Evolutionary conservation across 1,284 basidiomycete genomes (phyloP), one percentile per base, ranked within the genome.

Genomic region (Ustilago lituana): DNA sequence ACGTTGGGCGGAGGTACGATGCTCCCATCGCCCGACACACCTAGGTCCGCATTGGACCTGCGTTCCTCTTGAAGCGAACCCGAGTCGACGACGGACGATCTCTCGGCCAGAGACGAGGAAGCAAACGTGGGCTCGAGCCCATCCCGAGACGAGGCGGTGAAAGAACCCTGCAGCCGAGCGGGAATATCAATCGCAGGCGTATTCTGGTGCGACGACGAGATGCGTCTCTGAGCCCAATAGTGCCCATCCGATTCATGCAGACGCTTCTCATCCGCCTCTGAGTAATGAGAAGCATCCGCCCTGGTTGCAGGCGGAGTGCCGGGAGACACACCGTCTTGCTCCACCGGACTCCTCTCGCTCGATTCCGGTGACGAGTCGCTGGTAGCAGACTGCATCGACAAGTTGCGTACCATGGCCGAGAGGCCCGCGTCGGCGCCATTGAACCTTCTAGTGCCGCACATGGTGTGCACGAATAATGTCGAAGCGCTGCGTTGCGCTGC

Each of bases 251-350:
- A 53, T 48, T 77, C 68, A 47, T 75, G 74, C 12, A 74, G 56
- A 9, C 62, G 64, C 62, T 75, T 77, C 44, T 77, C 74, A 49
- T 77, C 74, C 1, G 61, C 62, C 35, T 77, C 74, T 3, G 63
- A 67, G 37, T 77, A 77, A 55, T 73, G 65, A 15, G 72, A 59
- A 27, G 62, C 61, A 20, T 67, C 69, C 27, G 62, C 65, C 10
- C 69, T 53, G 24, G 55, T 51, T 2, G 53, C 57, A 24, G 73
- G 73, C 3, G 68, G 74, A 10, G 72, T 76, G 12, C 48, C 58
- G 17, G 54, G 48, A 5, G 55, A 49, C 10, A 37, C 41, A 19
- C 46, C 48, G 32, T 52, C 54, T 19, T 51, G 51, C 19, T 66
- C 71, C 37, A 67, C 63, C 33, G 63, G 45, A 37, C 46, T 45